Conservation (phyloP, 139 green algal genomes). For the Micractinium sp. region DNA sequence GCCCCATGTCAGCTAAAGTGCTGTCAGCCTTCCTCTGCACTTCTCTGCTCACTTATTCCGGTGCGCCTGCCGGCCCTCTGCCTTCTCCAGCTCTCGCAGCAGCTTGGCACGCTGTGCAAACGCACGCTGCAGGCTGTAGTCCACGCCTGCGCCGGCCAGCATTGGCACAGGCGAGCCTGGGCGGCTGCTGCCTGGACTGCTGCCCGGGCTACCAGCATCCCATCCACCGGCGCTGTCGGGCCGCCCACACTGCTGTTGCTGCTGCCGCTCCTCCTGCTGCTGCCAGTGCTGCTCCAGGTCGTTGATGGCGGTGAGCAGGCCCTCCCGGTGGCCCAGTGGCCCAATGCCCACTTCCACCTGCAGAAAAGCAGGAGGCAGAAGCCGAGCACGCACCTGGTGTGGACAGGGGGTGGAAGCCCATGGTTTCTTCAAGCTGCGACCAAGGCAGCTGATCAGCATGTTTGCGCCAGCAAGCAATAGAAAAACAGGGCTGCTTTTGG, state of each 20-base stretch:
- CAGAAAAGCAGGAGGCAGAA: neutral
- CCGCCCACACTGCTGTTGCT: neutral
- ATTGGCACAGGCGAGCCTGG: neutral
- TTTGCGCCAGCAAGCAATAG: no score
- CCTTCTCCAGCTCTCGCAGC: slow-evolving; percentile 68
- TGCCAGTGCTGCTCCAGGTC: slow-evolving; percentile 22
- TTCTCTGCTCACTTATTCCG: slow-evolving; percentile 29
- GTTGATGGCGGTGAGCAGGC: slow-evolving; percentile 53
- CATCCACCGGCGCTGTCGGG: neutral
- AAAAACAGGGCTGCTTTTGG: no score
- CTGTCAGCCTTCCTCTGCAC: no score
- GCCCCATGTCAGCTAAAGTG: no score
- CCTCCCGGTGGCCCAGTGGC: slow-evolving; percentile 65
- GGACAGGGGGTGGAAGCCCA: neutral
- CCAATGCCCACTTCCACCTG: slow-evolving; percentile 72
- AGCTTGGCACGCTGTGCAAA: slow-evolving; percentile 71
- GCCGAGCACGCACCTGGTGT: neutral
- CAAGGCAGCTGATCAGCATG: no score
- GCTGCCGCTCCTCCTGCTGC: neutral
- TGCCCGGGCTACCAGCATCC: neutral
- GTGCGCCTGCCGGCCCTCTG: slow-evolving; percentile 53
- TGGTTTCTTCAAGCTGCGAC: no score
- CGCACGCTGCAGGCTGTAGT: slow-evolving; percentile 36
- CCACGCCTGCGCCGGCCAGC: neutral
- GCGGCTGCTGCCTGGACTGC: neutral